A percentile compares a stretch with the other conserved stretches of the same genome.
phyloP scores from a whole-genome alignment of 495 filamentous ascomycete genomes.

The Lasiosphaeriaceae sp. region DNA sequence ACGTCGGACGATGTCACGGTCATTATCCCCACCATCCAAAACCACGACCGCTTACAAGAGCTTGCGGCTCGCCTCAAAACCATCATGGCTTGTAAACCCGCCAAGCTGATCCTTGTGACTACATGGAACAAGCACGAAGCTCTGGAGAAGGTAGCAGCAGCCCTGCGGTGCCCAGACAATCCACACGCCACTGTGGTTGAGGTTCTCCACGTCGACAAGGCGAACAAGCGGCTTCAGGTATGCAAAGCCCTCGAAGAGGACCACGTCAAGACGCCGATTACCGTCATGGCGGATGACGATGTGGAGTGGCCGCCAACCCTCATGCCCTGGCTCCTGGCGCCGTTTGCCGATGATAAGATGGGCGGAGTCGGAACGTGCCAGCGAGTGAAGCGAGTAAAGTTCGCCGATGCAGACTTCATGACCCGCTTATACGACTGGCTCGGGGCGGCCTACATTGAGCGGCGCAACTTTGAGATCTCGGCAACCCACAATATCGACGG shows the following conservation, averaged over 20 bases:
- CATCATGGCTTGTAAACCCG: constrained; percentile 50
- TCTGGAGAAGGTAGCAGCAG: constrained; percentile 41
- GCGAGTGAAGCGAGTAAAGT: constrained; percentile 69
- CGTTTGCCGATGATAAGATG: constrained; percentile 71
- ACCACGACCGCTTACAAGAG: constrained; percentile 51
- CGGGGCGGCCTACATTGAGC: constrained; percentile 75
- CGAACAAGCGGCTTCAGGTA: constrained; percentile 82
- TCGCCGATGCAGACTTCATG: constrained; percentile 53
- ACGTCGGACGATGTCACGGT: constrained; percentile 52
- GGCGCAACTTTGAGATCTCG: constrained; percentile 85
- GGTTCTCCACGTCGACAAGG: constrained; percentile 39
- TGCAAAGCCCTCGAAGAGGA: constrained; percentile 65
- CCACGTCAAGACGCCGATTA: constrained; percentile 67
- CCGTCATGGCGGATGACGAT: constrained; percentile 83
- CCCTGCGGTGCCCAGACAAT: constrained; percentile 25
- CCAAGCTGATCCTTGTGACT: constrained; percentile 53
- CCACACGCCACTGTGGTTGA: constrained; percentile 32
- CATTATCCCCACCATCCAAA: constrained; percentile 54
- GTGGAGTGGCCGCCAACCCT: constrained; percentile 77
- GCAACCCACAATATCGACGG: constrained; percentile 83
- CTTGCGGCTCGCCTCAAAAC: constrained; percentile 49
- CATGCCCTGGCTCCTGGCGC: constrained; percentile 78
- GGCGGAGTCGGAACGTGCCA: constrained; percentile 84
- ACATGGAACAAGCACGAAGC: constrained; percentile 48
- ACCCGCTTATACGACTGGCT: constrained; percentile 70